A percentile compares a stretch with the other conserved stretches of the same genome.
Evolutionary conservation across 1,139 yeast genomes (phyloP).

Genomic region (Kluyveromyces marxianus): DNA sequence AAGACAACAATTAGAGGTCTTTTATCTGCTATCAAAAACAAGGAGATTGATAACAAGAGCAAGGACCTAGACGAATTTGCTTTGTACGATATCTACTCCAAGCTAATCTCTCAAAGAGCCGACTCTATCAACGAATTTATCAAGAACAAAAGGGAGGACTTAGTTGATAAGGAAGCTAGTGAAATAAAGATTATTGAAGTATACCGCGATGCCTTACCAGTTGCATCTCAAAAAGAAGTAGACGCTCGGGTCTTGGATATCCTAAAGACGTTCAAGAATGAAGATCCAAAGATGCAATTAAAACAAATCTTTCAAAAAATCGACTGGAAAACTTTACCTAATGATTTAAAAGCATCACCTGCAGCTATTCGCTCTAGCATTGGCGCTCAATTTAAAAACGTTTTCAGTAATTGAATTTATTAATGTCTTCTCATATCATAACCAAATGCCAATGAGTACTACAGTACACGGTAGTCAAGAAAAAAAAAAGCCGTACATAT

Average conservation of each 20-base stretch:
- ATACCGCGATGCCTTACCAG: slow-evolving; percentile 40
- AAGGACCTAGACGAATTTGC: slow-evolving; percentile 41
- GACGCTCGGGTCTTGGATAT: slow-evolving; percentile 36
- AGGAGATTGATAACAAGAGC: slow-evolving; percentile 45
- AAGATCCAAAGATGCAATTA: slow-evolving; percentile 29
- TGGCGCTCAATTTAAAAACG: slow-evolving; percentile 23
- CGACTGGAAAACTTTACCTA: slow-evolving; percentile 42
- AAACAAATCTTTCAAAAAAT: slow-evolving; percentile 40
- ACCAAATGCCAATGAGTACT: too few species aligned
- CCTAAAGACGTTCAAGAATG: slow-evolving; percentile 29
- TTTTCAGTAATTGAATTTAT: slow-evolving; percentile 6
- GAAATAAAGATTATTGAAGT: slow-evolving; percentile 42
- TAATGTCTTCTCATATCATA: too few species aligned
- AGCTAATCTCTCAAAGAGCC: slow-evolving; percentile 46
- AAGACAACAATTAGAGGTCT: slow-evolving; percentile 53
- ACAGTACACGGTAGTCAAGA: too few species aligned
- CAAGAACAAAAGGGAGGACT: slow-evolving; percentile 45
- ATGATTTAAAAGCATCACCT: slow-evolving; percentile 49
- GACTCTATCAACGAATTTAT: slow-evolving; percentile 47
- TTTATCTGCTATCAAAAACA: slow-evolving; percentile 52
- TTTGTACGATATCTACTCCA: slow-evolving; percentile 41
- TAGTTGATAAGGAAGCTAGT: slow-evolving; percentile 47
- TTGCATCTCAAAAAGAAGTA: slow-evolving; percentile 45
- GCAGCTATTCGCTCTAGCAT: slow-evolving; percentile 27
- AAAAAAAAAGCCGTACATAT: too few species aligned